A percentile compares a stretch with the other conserved stretches of the same genome.
Evolutionary conservation across 805 yeast genomes (phyloP).

Genomic region (Hemisphaericaspora nanyangensis): DNA sequence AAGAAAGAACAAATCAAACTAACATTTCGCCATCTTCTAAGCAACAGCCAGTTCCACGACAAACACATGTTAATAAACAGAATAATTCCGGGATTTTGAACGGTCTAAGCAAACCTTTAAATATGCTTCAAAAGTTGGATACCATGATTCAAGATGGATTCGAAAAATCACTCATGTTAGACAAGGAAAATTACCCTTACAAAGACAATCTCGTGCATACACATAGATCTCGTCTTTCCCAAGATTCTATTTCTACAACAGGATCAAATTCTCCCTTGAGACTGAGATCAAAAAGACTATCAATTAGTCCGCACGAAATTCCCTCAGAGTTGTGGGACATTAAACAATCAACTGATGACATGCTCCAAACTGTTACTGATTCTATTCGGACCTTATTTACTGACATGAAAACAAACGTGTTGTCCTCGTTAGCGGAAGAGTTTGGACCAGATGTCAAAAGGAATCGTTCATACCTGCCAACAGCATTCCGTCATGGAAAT

Average conservation of each 20-base stretch:
- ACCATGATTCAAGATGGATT: slow-evolving; percentile 62
- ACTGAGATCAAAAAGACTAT: slow-evolving; percentile 13
- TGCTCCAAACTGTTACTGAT: slow-evolving; percentile 38
- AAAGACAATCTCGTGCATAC: not conserved
- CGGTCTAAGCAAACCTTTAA: slow-evolving; percentile 50
- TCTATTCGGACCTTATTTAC: slow-evolving; percentile 43
- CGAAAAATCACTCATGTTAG: slow-evolving; percentile 40
- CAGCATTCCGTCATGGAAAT: too few relatives aligned
- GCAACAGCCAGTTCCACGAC: not conserved
- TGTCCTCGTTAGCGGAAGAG: slow-evolving; percentile 22
- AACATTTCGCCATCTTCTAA: slow-evolving; percentile 14
- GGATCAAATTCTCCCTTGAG: slow-evolving; percentile 24
- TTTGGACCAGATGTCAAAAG: too few relatives aligned
- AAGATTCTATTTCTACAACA: slow-evolving; percentile 22
- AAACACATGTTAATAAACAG: not conserved
- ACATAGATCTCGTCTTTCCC: slow-evolving; percentile 14
- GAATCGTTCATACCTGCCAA: too few relatives aligned
- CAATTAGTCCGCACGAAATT: slow-evolving; percentile 10
- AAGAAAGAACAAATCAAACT: slow-evolving; percentile 26
- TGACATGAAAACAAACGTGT: slow-evolving; percentile 35
- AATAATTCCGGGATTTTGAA: slow-evolving; percentile 25
- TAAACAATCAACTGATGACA: slow-evolving; percentile 22
- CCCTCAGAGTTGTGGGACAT: not conserved
- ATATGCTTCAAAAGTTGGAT: slow-evolving; percentile 64
- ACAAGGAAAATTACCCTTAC: slow-evolving; percentile 1